Percentiles rank a stretch among this genome's conserved stretches.
Conservation (phyloP, 306 rosid genomes). For the Carpinus fangiana region DNA sequence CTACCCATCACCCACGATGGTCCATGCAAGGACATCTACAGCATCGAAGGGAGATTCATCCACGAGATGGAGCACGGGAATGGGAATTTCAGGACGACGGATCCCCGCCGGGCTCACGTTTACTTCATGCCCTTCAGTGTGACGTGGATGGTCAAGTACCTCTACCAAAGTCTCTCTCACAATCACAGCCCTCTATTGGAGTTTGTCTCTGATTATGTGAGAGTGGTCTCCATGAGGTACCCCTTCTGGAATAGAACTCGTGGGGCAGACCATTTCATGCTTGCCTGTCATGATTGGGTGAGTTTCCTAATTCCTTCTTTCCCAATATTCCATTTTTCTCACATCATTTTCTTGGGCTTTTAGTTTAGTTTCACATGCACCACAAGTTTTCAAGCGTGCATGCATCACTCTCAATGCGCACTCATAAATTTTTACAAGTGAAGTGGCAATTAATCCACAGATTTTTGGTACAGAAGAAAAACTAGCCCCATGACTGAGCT, state of each 20-base stretch:
- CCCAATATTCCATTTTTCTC: background rate
- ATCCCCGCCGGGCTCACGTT: slow-evolving; percentile 61
- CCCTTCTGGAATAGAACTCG: slow-evolving; percentile 83
- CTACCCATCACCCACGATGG: slow-evolving; percentile 71
- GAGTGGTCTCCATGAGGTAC: slow-evolving; percentile 50
- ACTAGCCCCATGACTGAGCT: too few relatives aligned
- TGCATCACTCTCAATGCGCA: too few relatives aligned
- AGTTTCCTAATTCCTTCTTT: slow-evolving; percentile 9
- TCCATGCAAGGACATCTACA: slow-evolving; percentile 85
- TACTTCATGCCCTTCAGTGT: slow-evolving; percentile 85
- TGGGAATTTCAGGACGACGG: slow-evolving; percentile 53
- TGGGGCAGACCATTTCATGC: slow-evolving; percentile 94
- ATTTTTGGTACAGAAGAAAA: too few relatives aligned
- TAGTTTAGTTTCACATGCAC: background rate
- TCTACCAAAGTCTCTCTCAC: slow-evolving; percentile 44
- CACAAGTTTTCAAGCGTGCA: background rate
- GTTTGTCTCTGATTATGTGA: slow-evolving; percentile 71
- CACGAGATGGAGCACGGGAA: slow-evolving; percentile 66
- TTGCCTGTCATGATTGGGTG: slow-evolving; percentile 94
- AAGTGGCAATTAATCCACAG: too few relatives aligned
- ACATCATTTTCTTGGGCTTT: background rate
- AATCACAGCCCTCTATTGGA: slow-evolving; percentile 46
- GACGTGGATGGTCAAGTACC: slow-evolving; percentile 86
- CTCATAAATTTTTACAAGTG: too few relatives aligned
- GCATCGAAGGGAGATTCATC: slow-evolving; percentile 83